Evolutionary conservation across 73 alveolate genomes (phyloP).

Genomic region (Stentor roeselii): DNA sequence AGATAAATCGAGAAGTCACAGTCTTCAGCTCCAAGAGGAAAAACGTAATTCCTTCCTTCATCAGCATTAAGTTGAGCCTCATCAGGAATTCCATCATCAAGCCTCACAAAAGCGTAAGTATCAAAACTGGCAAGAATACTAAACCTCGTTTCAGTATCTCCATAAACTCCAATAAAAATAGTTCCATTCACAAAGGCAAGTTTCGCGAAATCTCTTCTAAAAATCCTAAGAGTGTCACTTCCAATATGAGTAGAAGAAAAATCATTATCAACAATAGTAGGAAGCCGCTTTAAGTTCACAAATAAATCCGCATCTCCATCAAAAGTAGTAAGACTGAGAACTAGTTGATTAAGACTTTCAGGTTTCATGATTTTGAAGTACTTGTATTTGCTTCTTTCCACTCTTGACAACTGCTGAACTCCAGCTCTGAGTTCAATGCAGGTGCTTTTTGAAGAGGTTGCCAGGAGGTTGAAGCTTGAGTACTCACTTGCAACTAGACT

Average conservation of each 20-base stretch:
- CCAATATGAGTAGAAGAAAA: constrained; percentile 19
- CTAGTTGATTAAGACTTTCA: neutral
- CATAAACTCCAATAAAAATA: constrained; percentile 7
- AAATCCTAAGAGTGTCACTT: neutral
- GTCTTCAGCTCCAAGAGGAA: neutral
- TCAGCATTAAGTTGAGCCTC: neutral
- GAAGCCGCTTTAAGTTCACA: neutral
- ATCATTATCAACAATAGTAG: neutral
- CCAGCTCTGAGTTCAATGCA: neutral
- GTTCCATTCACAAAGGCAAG: neutral
- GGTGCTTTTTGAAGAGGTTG: neutral
- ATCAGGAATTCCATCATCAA: constrained; percentile 2
- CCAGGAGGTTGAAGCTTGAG: neutral
- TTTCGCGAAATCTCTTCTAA: neutral
- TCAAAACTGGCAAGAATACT: neutral
- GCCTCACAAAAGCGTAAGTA: neutral
- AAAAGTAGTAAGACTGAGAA: neutral
- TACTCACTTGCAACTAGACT: neutral
- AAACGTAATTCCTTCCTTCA: neutral
- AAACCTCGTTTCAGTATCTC: neutral
- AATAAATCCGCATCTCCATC: constrained; percentile 27
- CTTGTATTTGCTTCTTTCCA: neutral
- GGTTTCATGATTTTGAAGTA: neutral
- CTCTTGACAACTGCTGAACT: neutral
- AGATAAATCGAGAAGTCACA: neutral